Evolutionary conservation across 1,284 basidiomycete species (phyloP), one percentile per base, ranked within the genome.

Genomic region (Malassezia furfur): DNA sequence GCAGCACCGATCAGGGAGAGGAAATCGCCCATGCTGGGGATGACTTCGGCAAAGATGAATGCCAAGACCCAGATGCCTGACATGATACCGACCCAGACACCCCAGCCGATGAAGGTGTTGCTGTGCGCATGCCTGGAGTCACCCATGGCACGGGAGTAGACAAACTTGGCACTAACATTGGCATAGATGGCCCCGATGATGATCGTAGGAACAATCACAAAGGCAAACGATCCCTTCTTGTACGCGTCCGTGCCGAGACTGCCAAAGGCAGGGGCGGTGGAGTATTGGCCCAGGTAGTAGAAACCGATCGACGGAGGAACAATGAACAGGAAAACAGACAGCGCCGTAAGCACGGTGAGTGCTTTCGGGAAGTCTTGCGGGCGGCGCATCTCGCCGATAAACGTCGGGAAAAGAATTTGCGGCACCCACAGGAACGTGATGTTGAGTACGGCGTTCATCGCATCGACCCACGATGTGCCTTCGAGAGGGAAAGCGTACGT

Each of bases 361-460:
- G 76, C 74, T 59, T 84, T 84, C 22, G 82, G 81, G 75, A 85
- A 85, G 57, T 85, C 83, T 54, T 79, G 78, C 0, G 82, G 82
- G 25, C 80, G 76, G 63, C 78, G 77, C 81, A 83, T 82, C 65
- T 82, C 81, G 2, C 79, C 79, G 52, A 82, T 81, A 62, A 81
- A 81, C 65, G 77, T 60, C 1, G 73, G 73, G 45, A 72, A 75
- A 45, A 80, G 69, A 36, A 80, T 80, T 63, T 86, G 84, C 0
- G 83, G 83, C 43, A 84, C 79, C 67, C 81, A 82, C 2, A 83
- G 82, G 70, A 83, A 83, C 14, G 78, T 40, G 45, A 77, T 70
- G 70, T 80, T 80, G 22, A 80, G 63, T 6, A 78, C 57, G 2
- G 77, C 77, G 47, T 74, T 76, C 41, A 78, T 59, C 56, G 82